Evolutionary conservation across 805 yeast genomes (phyloP).

Genomic region (Sporopachydermia quercuum): DNA sequence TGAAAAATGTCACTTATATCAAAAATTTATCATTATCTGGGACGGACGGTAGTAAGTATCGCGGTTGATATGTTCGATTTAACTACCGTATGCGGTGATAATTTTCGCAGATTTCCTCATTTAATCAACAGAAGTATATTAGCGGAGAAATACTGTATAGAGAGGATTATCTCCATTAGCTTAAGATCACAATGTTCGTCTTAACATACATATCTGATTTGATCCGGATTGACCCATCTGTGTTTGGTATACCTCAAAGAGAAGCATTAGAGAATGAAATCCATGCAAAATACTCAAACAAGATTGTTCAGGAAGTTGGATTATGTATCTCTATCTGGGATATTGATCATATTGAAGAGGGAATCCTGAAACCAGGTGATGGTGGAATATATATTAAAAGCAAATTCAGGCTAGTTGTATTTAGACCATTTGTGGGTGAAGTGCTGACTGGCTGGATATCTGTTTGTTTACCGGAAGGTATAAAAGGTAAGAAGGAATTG

Average conservation of each 20-base stretch:
- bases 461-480: conserved; percentile 76
- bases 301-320: conserved; percentile 73
- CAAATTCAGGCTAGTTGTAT: conserved; percentile 59
- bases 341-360: conserved; percentile 67
- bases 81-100: no score
- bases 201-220: conserved; percentile 70
- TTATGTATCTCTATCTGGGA: conserved; percentile 80
- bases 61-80: no score
- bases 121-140: no score
- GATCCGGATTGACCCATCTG: conserved; percentile 76
- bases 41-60: no score
- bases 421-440: conserved; percentile 93
- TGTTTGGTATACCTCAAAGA: conserved; percentile 57
- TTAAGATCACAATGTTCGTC: conserved; percentile 52
- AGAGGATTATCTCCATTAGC: no score
- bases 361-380: conserved; percentile 84
- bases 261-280: conserved; percentile 68
- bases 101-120: no score
- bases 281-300: conserved; percentile 74
- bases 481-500: conserved; percentile 39
- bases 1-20: no score
- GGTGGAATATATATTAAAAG: conserved; percentile 67
- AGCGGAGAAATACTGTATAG: no score
- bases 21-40: no score
- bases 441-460: conserved; percentile 86